Conservation (phyloP, 805 yeast species). For the Saturnispora ahearnii region DNA sequence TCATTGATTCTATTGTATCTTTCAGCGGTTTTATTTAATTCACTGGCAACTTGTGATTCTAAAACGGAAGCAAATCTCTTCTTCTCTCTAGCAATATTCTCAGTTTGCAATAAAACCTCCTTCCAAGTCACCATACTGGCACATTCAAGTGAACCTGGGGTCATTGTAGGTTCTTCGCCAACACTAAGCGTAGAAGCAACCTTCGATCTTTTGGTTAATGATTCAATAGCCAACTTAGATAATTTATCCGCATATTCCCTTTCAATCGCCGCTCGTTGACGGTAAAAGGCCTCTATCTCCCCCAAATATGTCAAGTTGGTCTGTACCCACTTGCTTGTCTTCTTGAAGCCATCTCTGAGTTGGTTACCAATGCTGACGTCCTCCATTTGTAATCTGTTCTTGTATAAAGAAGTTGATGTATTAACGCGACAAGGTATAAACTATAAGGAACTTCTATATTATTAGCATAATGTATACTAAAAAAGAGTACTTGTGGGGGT, state of each 20-base stretch:
- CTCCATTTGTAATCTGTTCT: conserved; percentile 13
- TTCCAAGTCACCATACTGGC: conserved; percentile 88
- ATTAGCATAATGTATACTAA: background rate
- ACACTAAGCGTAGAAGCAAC: conserved; percentile 62
- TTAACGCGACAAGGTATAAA: background rate
- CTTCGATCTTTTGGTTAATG: conserved; percentile 68
- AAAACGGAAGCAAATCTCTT: conserved; percentile 51
- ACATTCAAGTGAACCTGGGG: conserved; percentile 91
- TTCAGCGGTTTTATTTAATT: conserved; percentile 43
- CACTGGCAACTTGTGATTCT: conserved; percentile 50
- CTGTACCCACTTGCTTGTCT: conserved; percentile 69
- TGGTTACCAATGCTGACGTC: conserved; percentile 54
- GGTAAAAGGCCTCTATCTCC: conserved; percentile 77
- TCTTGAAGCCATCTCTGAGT: conserved; percentile 69
- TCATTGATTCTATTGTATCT: conserved; percentile 47
- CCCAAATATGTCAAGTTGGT: conserved; percentile 65
- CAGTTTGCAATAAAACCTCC: conserved; percentile 77
- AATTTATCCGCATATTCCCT: conserved; percentile 71
- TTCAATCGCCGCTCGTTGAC: conserved; percentile 75
- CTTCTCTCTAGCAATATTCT: conserved; percentile 63
- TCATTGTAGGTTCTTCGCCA: conserved; percentile 82
- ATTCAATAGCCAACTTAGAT: conserved; percentile 53
- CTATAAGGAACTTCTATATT: background rate
- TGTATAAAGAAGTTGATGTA: background rate
- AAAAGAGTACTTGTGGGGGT: background rate